These are phyloP conservation scores for Tilletia horrida DNA, from an alignment of 1,284 basidiomycete species.

Conservation along the genomic window DNA sequence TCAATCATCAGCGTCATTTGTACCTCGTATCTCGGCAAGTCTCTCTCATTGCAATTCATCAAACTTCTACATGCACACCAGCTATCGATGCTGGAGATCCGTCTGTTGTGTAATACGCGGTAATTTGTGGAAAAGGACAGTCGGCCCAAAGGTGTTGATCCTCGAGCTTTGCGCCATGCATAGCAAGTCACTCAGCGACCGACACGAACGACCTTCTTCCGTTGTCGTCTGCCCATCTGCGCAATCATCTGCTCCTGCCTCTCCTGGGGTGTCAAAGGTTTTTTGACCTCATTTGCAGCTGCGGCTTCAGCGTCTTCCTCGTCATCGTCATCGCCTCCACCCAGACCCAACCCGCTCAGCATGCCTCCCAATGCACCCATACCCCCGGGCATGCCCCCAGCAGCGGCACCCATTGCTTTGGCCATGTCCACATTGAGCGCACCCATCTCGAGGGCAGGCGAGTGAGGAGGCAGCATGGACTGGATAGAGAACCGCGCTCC, in stretches of 20 bases:
- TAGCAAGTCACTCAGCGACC: slow-evolving; percentile 35
- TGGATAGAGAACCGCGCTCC: background rate
- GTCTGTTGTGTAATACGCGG: too few relatives aligned
- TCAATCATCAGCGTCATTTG: too few relatives aligned
- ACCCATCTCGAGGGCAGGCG: slow-evolving; percentile 44
- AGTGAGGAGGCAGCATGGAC: slow-evolving; percentile 42
- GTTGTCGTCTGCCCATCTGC: slow-evolving; percentile 42
- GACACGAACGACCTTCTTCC: slow-evolving; percentile 49
- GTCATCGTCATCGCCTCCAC: slow-evolving; percentile 43
- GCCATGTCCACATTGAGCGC: slow-evolving; percentile 48
- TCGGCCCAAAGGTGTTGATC: too few relatives aligned
- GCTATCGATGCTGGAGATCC: too few relatives aligned
- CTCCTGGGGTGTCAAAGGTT: slow-evolving; percentile 18
- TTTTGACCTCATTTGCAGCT: slow-evolving; percentile 26
- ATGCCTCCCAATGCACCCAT: slow-evolving; percentile 49
- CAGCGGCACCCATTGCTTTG: slow-evolving; percentile 46
- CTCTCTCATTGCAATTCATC: too few relatives aligned
- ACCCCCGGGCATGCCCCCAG: slow-evolving; percentile 29
- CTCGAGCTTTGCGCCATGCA: too few relatives aligned
- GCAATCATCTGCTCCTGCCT: slow-evolving; percentile 35
- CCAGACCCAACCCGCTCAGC: slow-evolving; percentile 48
- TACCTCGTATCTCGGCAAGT: too few relatives aligned
- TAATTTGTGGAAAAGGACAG: too few relatives aligned
- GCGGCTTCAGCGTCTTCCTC: slow-evolving; percentile 32
- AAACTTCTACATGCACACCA: too few relatives aligned